Evolutionary conservation across 1,284 basidiomycete genomes (phyloP).

Genomic region (Apiotrichum gamsii): DNA sequence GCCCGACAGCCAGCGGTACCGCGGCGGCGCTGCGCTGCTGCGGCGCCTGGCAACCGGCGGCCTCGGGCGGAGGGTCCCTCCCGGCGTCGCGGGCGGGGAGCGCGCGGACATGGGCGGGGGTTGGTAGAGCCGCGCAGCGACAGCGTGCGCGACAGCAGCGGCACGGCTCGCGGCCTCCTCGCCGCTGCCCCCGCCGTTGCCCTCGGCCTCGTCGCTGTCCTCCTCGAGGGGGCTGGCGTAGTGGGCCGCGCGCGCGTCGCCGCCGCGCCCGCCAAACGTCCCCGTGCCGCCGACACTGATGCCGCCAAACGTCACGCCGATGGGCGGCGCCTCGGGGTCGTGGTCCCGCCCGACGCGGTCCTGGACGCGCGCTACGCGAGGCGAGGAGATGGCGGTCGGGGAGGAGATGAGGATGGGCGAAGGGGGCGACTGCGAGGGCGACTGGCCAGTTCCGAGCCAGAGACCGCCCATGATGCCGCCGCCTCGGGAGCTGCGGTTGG

Average conservation of each 20-base stretch:
- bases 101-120: too few relatives aligned
- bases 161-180: background rate
- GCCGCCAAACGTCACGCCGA: background rate
- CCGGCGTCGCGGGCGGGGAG: background rate
- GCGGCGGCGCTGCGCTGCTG: constrained; percentile 3
- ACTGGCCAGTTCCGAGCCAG: background rate
- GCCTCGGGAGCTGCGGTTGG: background rate
- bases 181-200: too few relatives aligned
- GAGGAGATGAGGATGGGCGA: background rate
- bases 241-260: background rate
- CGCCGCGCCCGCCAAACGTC: background rate
- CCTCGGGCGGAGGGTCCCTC: background rate
- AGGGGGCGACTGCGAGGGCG: background rate
- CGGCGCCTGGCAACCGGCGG: background rate
- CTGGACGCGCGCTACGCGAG: background rate
- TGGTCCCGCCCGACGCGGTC: background rate
- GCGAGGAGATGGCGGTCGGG: background rate
- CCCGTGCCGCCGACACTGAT: background rate
- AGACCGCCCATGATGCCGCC: too few relatives aligned
- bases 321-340: background rate
- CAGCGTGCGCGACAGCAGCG: background rate
- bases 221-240: background rate
- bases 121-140: background rate
- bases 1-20: constrained; percentile 31
- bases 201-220: background rate